Evolutionary conservation across 768 basidiomycete species (phyloP), one percentile per base, ranked within the genome.

Genomic region (Lepiota venenata): DNA sequence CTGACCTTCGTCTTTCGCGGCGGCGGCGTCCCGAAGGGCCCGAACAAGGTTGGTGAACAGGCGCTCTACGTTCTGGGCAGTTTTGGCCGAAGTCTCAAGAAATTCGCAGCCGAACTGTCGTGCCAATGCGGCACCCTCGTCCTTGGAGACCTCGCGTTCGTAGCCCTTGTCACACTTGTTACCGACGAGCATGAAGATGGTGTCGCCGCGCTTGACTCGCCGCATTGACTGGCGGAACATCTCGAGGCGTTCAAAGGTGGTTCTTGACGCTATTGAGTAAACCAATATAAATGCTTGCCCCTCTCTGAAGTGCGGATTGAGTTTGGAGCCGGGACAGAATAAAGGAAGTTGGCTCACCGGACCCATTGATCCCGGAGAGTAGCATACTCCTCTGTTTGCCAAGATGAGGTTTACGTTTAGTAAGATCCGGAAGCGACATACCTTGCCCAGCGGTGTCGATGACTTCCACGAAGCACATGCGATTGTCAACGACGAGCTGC

Each of bases 401-500:
- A 4, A 52, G 41, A 46, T 51, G 54, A 48, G 53, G 55, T 55
- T 58, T 60, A 50, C 63, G 64, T 58, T 55, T 57, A 58, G 54
- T 52, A 27, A 48, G 47, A 57, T 47, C 27, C 47, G 49, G 21
- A 59, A 45, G 59, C 27, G 18, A 74, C 84, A 59, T 64, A 94
- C 93, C 93, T 84, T 98, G 94, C 27, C 94, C 94, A 47, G 95
- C 95, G 62, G 95, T 97, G 73, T 98, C 94, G 69, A 98, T 91
- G 58, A 98, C 92, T 71, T 98, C 94, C 60, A 98, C 84, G 69
- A 94, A 89, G 73, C 93, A 95, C 84, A 94, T 94, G 63, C 87
- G 82, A 67, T 93, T 93, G 71, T 96, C 94, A 59, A 97, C 93
- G 53, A 94, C 85, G 62, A 94, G 81, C 68, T 94, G 93, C 70